Evolutionary conservation across 2,329 filamentous ascomycete genomes (phyloP).

Genomic region (Fusarium sp.): DNA sequence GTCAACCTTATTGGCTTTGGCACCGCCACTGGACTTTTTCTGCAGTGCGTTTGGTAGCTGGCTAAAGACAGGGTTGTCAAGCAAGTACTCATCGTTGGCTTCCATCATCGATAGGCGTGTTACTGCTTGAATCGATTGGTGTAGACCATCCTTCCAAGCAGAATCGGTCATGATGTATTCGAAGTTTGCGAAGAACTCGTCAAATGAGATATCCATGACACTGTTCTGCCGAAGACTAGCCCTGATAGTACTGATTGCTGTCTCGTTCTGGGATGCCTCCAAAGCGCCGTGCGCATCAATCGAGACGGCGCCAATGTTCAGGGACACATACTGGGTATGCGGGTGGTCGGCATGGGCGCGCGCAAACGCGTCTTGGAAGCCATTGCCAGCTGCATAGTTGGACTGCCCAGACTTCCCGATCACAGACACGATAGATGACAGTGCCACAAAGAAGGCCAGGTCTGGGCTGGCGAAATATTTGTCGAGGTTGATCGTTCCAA

Average conservation of each 20-base stretch:
- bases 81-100: conserved; percentile 4
- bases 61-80: not conserved
- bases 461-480: not conserved
- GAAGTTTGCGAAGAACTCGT: conserved; percentile 4
- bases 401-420: conserved; percentile 17
- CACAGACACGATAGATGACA: conserved; percentile 6
- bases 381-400: conserved; percentile 6
- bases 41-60: not conserved
- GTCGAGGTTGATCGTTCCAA: conserved; percentile 10
- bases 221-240: conserved; percentile 3
- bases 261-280: not conserved
- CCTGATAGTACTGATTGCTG: conserved; percentile 2
- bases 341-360: not conserved
- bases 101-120: conserved; percentile 5
- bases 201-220: conserved; percentile 10
- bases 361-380: conserved; percentile 6
- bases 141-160: not conserved
- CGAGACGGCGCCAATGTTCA: conserved; percentile 6
- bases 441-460: conserved; percentile 3
- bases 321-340: not conserved
- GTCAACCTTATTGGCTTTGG: not conserved
- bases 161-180: not conserved
- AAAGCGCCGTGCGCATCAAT: conserved; percentile 10
- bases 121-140: conserved; percentile 5
- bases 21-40: not conserved